Conservation (phyloP, 106 monocot species). For the Dioscorea alata region DNA sequence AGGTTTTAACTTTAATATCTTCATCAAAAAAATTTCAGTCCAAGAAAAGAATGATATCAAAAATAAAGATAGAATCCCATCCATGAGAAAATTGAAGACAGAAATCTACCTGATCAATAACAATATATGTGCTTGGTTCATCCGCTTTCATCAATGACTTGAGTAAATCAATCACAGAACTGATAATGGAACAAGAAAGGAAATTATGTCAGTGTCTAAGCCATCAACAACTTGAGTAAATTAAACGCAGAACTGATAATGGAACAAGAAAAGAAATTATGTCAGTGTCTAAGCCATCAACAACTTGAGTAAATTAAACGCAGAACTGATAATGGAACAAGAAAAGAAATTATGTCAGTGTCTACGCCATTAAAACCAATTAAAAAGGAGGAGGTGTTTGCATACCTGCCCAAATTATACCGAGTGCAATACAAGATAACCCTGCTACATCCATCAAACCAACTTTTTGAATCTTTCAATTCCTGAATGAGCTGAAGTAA, state of each 20-base stretch:
- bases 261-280: conserved; percentile 9
- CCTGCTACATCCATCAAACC: conserved; percentile 88
- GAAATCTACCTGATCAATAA: conserved; percentile 73
- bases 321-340: conserved; percentile 12
- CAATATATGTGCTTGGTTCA: conserved; percentile 36
- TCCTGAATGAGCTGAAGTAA: conserved; percentile 66
- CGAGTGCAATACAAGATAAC: conserved; percentile 69
- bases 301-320: conserved; percentile 55
- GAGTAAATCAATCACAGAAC: conserved; percentile 56
- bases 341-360: conserved; percentile 7
- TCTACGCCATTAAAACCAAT: background rate
- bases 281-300: conserved; percentile 32
- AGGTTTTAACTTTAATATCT: no score
- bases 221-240: conserved; percentile 36
- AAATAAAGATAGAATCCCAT: no score
- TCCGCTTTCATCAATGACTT: conserved; percentile 62
- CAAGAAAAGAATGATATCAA: no score
- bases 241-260: conserved; percentile 31
- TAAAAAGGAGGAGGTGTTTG: background rate
- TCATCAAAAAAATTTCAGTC: no score
- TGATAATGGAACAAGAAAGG: no score
- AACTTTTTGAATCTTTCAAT: conserved; percentile 44
- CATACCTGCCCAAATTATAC: conserved; percentile 47
- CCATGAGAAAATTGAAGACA: background rate
- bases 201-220: no score